Percentiles rank a stretch among this genome's conserved stretches.
These are phyloP conservation scores for Peronospora belbahrii DNA, from an alignment of 352 stramenopile species.

Conservation along the genomic window DNA sequence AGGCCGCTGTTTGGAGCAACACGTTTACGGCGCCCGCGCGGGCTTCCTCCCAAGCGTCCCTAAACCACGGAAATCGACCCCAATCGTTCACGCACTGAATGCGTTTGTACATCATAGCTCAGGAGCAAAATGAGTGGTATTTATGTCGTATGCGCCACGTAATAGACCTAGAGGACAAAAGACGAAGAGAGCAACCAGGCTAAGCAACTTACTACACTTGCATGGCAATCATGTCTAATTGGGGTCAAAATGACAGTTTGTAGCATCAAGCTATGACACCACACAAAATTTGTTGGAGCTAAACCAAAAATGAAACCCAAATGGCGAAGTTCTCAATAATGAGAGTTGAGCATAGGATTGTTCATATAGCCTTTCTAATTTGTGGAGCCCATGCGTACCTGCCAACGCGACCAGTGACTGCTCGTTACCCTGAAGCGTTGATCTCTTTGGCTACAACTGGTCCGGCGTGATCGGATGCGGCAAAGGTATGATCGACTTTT, in stretches of 20 bases:
- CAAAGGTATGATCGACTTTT: conserved; percentile 88
- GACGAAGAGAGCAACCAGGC: conserved; percentile 4
- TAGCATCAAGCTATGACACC: not conserved
- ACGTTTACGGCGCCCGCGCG: conserved; percentile 1
- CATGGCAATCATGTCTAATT: conserved; percentile 1
- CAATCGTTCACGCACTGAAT: conserved; percentile 5
- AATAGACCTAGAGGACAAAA: conserved; percentile 7
- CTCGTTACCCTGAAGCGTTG: not conserved
- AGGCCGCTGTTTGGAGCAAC: conserved; percentile 12
- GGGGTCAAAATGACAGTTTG: not conserved
- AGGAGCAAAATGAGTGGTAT: conserved; percentile 10
- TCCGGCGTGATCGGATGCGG: conserved; percentile 79
- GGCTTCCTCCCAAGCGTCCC: conserved; percentile 13
- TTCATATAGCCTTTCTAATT: not conserved
- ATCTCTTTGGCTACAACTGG: conserved; percentile 31
- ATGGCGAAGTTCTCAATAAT: not conserved
- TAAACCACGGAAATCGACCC: conserved; percentile 9
- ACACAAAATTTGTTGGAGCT: not conserved
- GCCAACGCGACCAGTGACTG: not conserved
- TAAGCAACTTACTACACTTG: conserved; percentile 16
- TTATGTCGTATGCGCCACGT: conserved; percentile 15
- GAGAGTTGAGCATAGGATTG: not conserved
- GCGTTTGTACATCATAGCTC: conserved; percentile 12
- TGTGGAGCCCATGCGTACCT: not conserved
- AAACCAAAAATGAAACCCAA: not conserved